Conservation (phyloP, 345 rosid genomes). For the Rhizophora mangle region DNA sequence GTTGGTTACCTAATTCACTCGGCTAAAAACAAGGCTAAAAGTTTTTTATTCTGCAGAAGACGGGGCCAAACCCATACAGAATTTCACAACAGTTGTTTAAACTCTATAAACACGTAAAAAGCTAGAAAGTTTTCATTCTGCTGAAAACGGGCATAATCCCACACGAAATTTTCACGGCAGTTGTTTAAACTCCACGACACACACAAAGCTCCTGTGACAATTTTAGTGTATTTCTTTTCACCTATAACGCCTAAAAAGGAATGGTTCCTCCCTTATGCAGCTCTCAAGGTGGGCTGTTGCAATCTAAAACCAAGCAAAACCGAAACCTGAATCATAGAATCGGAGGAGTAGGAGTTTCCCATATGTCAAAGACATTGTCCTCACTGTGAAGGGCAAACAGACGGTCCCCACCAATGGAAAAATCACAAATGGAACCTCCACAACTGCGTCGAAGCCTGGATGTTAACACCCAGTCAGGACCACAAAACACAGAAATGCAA, state of each 20-base stretch:
- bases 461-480: constrained; percentile 83
- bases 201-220: background rate
- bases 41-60: constrained; percentile 20
- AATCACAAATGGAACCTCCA: constrained; percentile 90
- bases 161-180: constrained; percentile 7
- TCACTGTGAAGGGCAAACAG: constrained; percentile 90
- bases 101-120: constrained; percentile 17
- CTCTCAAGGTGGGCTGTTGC: constrained; percentile 1
- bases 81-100: constrained; percentile 8
- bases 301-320: constrained; percentile 12
- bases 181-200: constrained; percentile 12
- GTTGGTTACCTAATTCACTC: background rate
- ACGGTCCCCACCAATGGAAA: constrained; percentile 84
- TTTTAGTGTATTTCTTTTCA: constrained; percentile 3
- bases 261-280: constrained; percentile 11
- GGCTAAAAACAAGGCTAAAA: background rate
- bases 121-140: background rate
- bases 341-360: constrained; percentile 86
- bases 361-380: constrained; percentile 86
- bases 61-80: constrained; percentile 14
- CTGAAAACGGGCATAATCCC: constrained; percentile 12
- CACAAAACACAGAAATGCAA: constrained; percentile 77
- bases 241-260: constrained; percentile 9
- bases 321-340: constrained; percentile 40
- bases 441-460: constrained; percentile 67